Evolutionary conservation across 805 yeast species (phyloP), one percentile per base, ranked within the genome.

Genomic region (Candida koratica): DNA sequence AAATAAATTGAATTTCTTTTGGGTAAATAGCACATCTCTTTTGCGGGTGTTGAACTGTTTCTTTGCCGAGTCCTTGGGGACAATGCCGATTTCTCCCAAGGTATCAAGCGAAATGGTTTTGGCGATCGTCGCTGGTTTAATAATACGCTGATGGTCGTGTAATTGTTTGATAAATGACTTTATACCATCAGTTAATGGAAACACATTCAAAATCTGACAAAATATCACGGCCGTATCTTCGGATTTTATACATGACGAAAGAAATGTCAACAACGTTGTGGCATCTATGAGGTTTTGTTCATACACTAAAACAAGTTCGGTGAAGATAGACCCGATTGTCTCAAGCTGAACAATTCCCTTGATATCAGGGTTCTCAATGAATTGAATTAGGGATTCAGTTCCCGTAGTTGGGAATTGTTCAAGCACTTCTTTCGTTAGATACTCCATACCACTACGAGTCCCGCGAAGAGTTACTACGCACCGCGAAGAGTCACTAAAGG

Each of bases 1-100:
- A 6, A 85, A 48, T 12, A 87, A 61, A 39, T 84, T 82, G 60
- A 66, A 86, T 44, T 79, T 76, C 50, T 69, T 69, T 41, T 77
- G 65, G 36, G 78, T 63, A 53, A 64, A 64, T 48, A 60, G 49
- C 53, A 68, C 60, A 50, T 74, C 61, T 55, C 73, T 42, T 52
- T 60, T 47, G 34, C 54, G 39, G 32, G 61, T 48, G 46, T 65
- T 60, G 48, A 66, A 47, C 26, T 61, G 58, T 18, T 61, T 65
- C 9, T 57, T 67, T 25, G 71, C 56, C 24, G 49, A 34, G 11
- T 57, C 56, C 3, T 46, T 39, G 2, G 70, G 67, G 1, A 67
- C 56, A 4, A 64, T 43, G 0, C 51, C 58, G 38, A 55, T 44
- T 8, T 45, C 45, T 23, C 48, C 39, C 22, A 67, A 44, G 7